Evolutionary conservation across 108 stramenopile genomes (phyloP).

Genomic region (Pseudonitzschia delicatissima): DNA sequence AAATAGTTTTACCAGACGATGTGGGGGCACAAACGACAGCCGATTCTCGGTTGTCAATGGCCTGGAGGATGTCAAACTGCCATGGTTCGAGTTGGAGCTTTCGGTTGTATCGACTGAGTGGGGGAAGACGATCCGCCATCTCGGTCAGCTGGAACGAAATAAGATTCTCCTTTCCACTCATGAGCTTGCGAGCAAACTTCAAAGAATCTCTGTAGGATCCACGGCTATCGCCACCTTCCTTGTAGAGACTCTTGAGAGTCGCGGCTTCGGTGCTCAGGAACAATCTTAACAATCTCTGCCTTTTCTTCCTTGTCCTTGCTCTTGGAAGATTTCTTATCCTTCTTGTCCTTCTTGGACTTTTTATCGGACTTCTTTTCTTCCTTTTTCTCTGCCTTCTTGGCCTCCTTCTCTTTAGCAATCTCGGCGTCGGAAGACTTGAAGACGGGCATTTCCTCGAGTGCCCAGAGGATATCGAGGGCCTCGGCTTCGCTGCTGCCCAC

Average conservation of each 20-base stretch:
- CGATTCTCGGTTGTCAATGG: slow-evolving; percentile 88
- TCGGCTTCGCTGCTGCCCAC: slow-evolving; percentile 80
- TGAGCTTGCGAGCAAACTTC: slow-evolving; percentile 91
- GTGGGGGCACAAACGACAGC: slow-evolving; percentile 99
- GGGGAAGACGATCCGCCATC: slow-evolving; percentile 97
- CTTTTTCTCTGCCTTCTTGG: slow-evolving; percentile 83
- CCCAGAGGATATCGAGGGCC: slow-evolving; percentile 94
- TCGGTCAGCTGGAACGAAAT: slow-evolving; percentile 94
- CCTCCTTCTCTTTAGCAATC: slow-evolving; percentile 72
- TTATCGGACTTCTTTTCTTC: slow-evolving; percentile 79
- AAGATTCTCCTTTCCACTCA: slow-evolving; percentile 81
- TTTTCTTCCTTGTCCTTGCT: slow-evolving; percentile 64
- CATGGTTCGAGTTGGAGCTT: slow-evolving; percentile 93
- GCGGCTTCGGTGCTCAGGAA: slow-evolving; percentile 64
- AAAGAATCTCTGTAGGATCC: slow-evolving; percentile 88
- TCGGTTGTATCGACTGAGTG: slow-evolving; percentile 94
- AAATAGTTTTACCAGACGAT: slow-evolving; percentile 97
- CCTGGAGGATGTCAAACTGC: slow-evolving; percentile 93
- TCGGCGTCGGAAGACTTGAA: slow-evolving; percentile 79
- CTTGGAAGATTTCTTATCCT: slow-evolving; percentile 76
- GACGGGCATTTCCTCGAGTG: slow-evolving; percentile 85
- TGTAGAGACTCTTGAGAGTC: slow-evolving; percentile 72
- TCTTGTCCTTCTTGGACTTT: slow-evolving; percentile 73
- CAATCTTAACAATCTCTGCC: slow-evolving; percentile 56
- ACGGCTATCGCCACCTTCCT: slow-evolving; percentile 80